phyloP scores from a whole-genome alignment of 495 filamentous ascomycete species.

The Bacidia gigantensis region DNA sequence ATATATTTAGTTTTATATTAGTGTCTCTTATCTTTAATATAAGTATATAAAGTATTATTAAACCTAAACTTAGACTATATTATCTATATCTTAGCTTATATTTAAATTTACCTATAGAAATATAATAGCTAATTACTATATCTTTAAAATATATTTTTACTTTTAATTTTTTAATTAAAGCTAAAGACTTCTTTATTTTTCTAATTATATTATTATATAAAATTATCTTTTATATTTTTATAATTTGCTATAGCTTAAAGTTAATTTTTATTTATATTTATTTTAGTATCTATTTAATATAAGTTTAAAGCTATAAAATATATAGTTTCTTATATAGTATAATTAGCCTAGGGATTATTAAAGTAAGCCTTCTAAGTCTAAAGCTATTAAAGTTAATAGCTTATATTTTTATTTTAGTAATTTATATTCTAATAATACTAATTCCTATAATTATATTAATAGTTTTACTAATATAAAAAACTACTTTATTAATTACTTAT shows the following conservation, averaged over 20 bases:
- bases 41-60: neutral
- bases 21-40: neutral
- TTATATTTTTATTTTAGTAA: neutral
- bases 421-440: neutral
- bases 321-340: neutral
- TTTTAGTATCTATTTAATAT: neutral
- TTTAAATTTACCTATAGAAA: neutral
- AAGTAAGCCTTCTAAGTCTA: neutral
- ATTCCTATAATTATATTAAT: neutral
- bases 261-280: neutral
- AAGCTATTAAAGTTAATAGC: neutral
- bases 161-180: neutral
- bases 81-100: neutral
- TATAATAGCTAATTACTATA: neutral
- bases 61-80: neutral
- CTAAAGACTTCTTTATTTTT: neutral
- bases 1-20: neutral
- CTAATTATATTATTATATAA: neutral
- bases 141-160: neutral
- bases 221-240: too few relatives aligned
- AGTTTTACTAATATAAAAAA: neutral
- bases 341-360: constrained; percentile 1
- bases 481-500: neutral
- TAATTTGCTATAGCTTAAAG: neutral
- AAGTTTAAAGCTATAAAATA: neutral